A percentile compares a stretch with the other conserved stretches of the same genome.
These are phyloP conservation scores for Mortierella sp. DNA, from an alignment of 371 early-diverging fungal species.

Conservation along the genomic window DNA sequence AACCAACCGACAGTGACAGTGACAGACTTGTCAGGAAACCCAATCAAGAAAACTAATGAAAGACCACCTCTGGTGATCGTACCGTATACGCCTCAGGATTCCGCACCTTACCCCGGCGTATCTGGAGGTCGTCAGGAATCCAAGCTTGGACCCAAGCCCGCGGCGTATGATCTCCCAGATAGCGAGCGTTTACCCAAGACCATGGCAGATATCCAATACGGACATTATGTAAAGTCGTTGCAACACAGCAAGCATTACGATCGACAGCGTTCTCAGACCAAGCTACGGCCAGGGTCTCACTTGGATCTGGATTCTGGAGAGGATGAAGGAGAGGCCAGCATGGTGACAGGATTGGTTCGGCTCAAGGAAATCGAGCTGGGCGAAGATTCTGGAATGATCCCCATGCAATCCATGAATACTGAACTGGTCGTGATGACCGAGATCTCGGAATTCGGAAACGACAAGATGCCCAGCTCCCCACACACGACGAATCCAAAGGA, in stretches of 20 bases:
- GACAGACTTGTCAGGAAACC: no score
- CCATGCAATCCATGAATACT: slow-evolving; percentile 3
- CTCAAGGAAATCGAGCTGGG: slow-evolving; percentile 24
- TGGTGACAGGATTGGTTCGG: slow-evolving; percentile 10
- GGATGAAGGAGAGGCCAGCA: neutral
- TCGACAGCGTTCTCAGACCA: slow-evolving; percentile 1
- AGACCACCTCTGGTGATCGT: no score
- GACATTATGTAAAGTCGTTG: slow-evolving; percentile 11
- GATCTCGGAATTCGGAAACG: no score
- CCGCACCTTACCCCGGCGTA: no score
- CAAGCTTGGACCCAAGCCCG: no score
- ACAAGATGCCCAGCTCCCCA: no score
- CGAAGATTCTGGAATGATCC: slow-evolving; percentile 19
- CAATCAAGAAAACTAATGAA: no score
- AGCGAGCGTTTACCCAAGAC: slow-evolving; percentile 15
- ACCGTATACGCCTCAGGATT: no score
- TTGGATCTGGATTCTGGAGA: slow-evolving; percentile 5
- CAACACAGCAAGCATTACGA: slow-evolving; percentile 31
- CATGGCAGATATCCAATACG: slow-evolving; percentile 19
- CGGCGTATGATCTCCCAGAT: slow-evolving; percentile 4
- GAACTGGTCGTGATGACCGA: no score
- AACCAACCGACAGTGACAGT: no score
- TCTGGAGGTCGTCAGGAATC: no score
- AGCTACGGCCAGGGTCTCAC: neutral
- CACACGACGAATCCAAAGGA: no score